Conservation (phyloP, 2,329 filamentous ascomycete genomes). For the Aspergillus novoparasiticus region DNA sequence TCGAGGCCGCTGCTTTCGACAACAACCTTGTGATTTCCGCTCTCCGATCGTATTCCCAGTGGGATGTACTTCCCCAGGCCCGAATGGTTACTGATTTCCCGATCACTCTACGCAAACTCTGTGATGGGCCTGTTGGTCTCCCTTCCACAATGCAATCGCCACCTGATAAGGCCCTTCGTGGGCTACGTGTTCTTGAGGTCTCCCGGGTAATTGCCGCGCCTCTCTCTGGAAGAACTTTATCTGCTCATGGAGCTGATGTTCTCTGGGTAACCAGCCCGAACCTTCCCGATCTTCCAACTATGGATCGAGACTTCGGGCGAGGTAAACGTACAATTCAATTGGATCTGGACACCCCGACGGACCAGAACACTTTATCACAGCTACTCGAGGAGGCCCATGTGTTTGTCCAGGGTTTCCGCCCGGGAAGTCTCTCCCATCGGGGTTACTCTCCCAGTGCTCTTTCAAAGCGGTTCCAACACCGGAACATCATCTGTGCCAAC, state of each 20-base stretch:
- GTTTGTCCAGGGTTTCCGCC: conserved; percentile 25
- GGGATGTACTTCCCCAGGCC: conserved; percentile 55
- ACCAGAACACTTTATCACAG: conserved; percentile 25
- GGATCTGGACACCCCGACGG: conserved; percentile 32
- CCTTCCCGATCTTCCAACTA: conserved; percentile 36
- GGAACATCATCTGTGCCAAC: too few species aligned
- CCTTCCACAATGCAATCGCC: conserved; percentile 16
- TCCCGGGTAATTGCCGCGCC: conserved; percentile 45
- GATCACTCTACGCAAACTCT: conserved; percentile 45
- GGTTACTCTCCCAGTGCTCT: too few species aligned
- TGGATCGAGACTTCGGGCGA: conserved; percentile 41
- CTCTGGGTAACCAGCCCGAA: conserved; percentile 43
- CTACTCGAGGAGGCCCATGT: conserved; percentile 45
- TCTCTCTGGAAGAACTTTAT: conserved; percentile 39
- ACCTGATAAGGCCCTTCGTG: conserved; percentile 39
- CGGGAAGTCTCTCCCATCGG: too few species aligned
- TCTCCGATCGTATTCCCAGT: conserved; percentile 53
- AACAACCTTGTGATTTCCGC: conserved; percentile 52
- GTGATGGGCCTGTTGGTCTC: conserved; percentile 12
- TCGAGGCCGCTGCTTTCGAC: conserved; percentile 50
- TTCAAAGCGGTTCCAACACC: too few species aligned
- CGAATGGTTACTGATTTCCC: conserved; percentile 49
- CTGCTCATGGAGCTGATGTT: conserved; percentile 45
- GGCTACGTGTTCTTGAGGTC: conserved; percentile 44
- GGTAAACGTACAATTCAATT: conserved; percentile 43